Evolutionary conservation across 306 rosid genomes (phyloP), one percentile per base, ranked within the genome.

Genomic region (Pterocarpus macrocarpus): DNA sequence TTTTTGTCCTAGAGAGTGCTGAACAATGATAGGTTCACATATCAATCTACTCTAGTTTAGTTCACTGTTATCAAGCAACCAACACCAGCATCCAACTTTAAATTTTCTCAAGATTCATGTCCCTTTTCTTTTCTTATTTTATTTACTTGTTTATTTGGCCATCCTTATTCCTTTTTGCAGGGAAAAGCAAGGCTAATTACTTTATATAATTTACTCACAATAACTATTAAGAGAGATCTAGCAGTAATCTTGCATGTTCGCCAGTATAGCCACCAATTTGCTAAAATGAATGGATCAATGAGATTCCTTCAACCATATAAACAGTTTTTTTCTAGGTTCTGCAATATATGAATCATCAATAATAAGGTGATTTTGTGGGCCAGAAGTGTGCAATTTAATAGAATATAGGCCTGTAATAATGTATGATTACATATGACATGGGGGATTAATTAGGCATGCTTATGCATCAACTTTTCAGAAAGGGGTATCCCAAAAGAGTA

Each of bases 391-490:
- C 67, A 82, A 85, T 78, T 78, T 80, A 75, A 78, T 61, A 50
- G 63, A 80, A 77, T 14, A 71, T 11, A 84, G 85, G 82, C 79
- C 70, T 69, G 66, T 50, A 28, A n/a, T 39, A 57, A 52, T 57
- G 57, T 52, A 83, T 74, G 64, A 83, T 83, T 75, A 47, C 58
- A 38, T 44, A 65, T 49, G 78, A 15, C 52, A 22, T 36, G 68
- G 17, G 55, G 59, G 64, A 79, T 86, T 83, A 75, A 73, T 70
- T 79, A 89, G 81, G 93, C 90, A 82, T 84, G 90, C 86, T 80
- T 59, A 28, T 66, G 84, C 50, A 33, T 34, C 86, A 16, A 73
- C 87, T 69, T 87, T 87, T 69, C 62, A 15, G 4, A 64, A 65
- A 71, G 41, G 43, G 56, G 70, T 49, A 73, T 73, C 76, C 71